phyloP scores from a whole-genome alignment of 148 eudicot genomes.

The Mesembryanthemum crystallinum region DNA sequence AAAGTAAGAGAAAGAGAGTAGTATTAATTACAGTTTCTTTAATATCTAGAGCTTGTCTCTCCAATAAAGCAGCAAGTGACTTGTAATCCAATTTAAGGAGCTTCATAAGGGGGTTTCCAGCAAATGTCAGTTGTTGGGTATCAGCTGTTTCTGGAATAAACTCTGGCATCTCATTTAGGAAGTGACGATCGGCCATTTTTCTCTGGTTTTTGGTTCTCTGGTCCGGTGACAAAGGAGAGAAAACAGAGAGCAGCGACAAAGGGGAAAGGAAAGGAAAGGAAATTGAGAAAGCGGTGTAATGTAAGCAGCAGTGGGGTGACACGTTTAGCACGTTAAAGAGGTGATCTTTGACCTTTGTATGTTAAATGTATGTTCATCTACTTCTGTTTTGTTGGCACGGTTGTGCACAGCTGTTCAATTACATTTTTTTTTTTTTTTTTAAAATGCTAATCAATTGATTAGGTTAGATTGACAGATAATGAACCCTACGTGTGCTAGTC shows the following conservation, averaged over 20 bases:
- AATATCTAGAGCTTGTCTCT: constrained; percentile 19
- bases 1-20: no score
- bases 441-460: no score
- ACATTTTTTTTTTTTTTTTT: no score
- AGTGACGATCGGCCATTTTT: constrained; percentile 20
- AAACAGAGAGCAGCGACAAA: background rate
- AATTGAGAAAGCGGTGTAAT: background rate
- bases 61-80: constrained; percentile 13
- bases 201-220: background rate
- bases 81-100: constrained; percentile 21
- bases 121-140: background rate
- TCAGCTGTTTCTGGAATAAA: constrained; percentile 10
- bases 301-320: background rate
- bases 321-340: background rate
- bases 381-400: no score
- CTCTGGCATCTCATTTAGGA: constrained; percentile 14
- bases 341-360: background rate
- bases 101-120: background rate
- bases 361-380: no score
- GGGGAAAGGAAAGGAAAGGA: background rate
- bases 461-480: no score
- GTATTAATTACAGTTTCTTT: constrained; percentile 10
- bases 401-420: no score
- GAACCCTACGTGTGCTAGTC: no score
- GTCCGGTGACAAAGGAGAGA: no score